phyloP scores from a whole-genome alignment of 768 basidiomycete species.

The Sutorius australiensis region DNA sequence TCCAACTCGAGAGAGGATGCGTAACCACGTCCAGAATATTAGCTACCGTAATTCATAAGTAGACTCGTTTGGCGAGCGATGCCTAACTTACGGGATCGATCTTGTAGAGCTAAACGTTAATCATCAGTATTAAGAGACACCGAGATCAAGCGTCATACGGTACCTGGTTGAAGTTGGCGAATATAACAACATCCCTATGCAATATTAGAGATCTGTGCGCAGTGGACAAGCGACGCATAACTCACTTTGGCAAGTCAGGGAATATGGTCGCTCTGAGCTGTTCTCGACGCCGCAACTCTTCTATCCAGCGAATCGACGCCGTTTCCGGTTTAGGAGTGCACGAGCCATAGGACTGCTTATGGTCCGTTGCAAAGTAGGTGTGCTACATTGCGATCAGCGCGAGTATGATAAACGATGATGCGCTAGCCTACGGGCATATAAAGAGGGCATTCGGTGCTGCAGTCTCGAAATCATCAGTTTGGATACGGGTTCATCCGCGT shows the following conservation, averaged over 20 bases:
- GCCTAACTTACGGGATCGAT: conserved; percentile 34
- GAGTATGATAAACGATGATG: background rate
- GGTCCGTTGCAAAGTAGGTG: conserved; percentile 48
- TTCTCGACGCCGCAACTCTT: conserved; percentile 38
- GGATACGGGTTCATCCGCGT: background rate
- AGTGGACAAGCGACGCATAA: background rate
- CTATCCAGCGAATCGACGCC: conserved; percentile 31
- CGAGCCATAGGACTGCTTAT: conserved; percentile 41
- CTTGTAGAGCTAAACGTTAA: conserved; percentile 41
- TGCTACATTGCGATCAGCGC: conserved; percentile 30
- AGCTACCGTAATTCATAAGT: conserved; percentile 22
- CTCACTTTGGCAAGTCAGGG: conserved; percentile 42
- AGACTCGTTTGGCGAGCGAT: background rate
- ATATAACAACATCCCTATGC: conserved; percentile 41
- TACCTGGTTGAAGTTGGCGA: conserved; percentile 55
- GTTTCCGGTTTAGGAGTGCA: conserved; percentile 10
- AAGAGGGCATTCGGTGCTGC: conserved; percentile 42
- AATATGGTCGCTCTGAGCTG: conserved; percentile 39
- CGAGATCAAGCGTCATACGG: conserved; percentile 2
- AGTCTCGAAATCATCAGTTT: conserved; percentile 5
- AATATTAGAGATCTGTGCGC: background rate
- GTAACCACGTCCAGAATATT: conserved; percentile 48
- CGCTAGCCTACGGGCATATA: conserved; percentile 41
- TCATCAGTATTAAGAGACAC: conserved; percentile 5
- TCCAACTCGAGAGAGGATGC: conserved; percentile 40